Evolutionary conservation across 306 rosid species (phyloP).

Genomic region (Malus fusca): DNA sequence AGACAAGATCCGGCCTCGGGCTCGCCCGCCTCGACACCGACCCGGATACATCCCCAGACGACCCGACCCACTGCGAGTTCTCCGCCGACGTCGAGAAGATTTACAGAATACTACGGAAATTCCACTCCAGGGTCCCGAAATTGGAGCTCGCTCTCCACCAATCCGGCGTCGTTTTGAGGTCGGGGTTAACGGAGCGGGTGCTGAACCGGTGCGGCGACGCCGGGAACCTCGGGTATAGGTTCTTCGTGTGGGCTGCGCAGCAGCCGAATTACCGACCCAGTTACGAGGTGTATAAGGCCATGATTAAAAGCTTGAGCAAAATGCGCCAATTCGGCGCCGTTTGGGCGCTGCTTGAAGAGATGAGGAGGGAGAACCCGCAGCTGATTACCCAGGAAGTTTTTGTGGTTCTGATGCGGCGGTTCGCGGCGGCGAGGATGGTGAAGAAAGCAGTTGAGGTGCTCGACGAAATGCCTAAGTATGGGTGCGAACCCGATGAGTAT

Average conservation of each 20-base stretch:
- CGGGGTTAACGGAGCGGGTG: constrained; percentile 64
- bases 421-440: constrained; percentile 81
- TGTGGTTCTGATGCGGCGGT: constrained; percentile 71
- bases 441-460: constrained; percentile 69
- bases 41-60: constrained; percentile 7
- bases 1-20: constrained; percentile 24
- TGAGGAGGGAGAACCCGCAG: constrained; percentile 62
- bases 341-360: constrained; percentile 79
- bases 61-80: constrained; percentile 42
- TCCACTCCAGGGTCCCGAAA: constrained; percentile 71
- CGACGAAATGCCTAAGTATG: constrained; percentile 84
- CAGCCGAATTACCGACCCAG: constrained; percentile 50
- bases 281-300: constrained; percentile 59
- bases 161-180: constrained; percentile 56
- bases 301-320: constrained; percentile 62
- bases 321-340: constrained; percentile 83
- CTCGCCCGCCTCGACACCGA: constrained; percentile 28
- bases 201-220: constrained; percentile 79
- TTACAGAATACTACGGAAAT: constrained; percentile 57
- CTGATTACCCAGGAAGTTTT: constrained; percentile 54
- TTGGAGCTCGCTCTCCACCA: constrained; percentile 70
- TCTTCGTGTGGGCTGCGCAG: constrained; percentile 73
- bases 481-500: constrained; percentile 70
- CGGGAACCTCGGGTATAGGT: constrained; percentile 66
- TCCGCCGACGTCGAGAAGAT: constrained; percentile 61